Base-by-base conservation (phyloP, 176 grass and related monocot genomes). In the Cenchrus fungigraminus region DNA sequence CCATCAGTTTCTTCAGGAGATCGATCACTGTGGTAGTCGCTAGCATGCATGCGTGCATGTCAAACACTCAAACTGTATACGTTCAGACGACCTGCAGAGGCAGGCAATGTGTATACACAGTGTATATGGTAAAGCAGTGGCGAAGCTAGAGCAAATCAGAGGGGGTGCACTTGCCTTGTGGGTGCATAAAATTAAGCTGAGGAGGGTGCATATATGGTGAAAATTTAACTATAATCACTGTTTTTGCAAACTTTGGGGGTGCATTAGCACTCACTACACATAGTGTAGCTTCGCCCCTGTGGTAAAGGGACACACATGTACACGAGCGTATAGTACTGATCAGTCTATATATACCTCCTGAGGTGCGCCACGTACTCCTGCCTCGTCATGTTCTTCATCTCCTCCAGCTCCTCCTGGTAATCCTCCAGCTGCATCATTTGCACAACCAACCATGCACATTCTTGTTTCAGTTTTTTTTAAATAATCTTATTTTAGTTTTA, bases 381-480 rank as follows among this genome's bases (percentile, higher is more conserved):
- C 84, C 97, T 89, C 16, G 84, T 97, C 97, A 99, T 99, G 86
- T 97, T 94, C 86, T 99, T 96, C 97, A 97, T 99, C 74, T 99
- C 97, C 81, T 96, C 94, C 29, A 99, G 85, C 72, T 94, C 94
- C 47, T 97, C 91, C 79, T 92, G 97, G 86, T 99, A 99, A 20
- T 92, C 93, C 76, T 94, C 97, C 32, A 99, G 84, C 97, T 99
- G 77, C 66, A 68, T 15, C 34, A 25, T 25, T 0, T 1, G 1
- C 20, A 20, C 57, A 60, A 1, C 19, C 3, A 34, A 34, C 34
- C 34, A 34, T 2, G 1, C 57, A 60, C 57, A 22, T 22, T 60
- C 3, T 60, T 22, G 20, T 9, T n/a, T 0, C 22, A 9, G 1
- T 58, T n/a, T 58, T 58, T 1, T 58, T 20, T 58, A 7, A 49